These are phyloP conservation scores for Gyrodon lividus DNA, from an alignment of 768 basidiomycete species.

Conservation along the genomic window DNA sequence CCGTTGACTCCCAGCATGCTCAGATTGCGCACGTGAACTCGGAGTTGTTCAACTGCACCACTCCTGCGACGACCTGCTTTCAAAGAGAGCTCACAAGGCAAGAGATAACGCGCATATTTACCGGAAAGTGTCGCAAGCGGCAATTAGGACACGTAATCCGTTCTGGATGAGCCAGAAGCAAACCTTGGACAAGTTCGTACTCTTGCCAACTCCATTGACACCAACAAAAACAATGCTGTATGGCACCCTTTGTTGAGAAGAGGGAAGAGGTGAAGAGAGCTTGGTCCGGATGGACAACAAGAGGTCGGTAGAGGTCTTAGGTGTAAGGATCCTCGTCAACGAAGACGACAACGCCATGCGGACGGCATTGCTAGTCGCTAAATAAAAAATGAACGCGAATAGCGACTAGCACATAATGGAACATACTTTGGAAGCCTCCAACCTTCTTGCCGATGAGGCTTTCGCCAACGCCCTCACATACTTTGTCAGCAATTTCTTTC, in stretches of 20 bases:
- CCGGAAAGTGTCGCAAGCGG: constrained; percentile 98
- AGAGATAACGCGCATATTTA: constrained; percentile 29
- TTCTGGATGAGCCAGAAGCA: constrained; percentile 99
- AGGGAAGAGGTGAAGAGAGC: constrained; percentile 67
- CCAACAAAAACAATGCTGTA: constrained; percentile 97
- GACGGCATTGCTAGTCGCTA: constrained; percentile 85
- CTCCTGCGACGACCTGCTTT: constrained; percentile 48
- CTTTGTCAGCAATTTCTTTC: constrained; percentile 89
- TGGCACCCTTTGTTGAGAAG: constrained; percentile 76
- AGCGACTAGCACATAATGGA: not conserved
- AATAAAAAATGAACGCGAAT: constrained; percentile 10
- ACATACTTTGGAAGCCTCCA: constrained; percentile 83
- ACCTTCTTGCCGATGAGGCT: constrained; percentile 88
- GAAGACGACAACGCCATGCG: constrained; percentile 79
- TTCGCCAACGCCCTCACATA: constrained; percentile 93
- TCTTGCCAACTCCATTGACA: constrained; percentile 98
- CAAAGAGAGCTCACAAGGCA: not conserved
- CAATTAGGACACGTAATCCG: constrained; percentile 87
- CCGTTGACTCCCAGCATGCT: constrained; percentile 78
- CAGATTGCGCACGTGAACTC: constrained; percentile 94
- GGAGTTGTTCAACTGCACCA: constrained; percentile 96
- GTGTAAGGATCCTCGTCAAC: constrained; percentile 91
- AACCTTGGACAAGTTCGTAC: constrained; percentile 96
- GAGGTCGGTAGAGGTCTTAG: constrained; percentile 96
- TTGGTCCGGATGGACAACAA: constrained; percentile 91